Base-by-base conservation (phyloP, 352 stramenopile species). In the Sclerospora graminicola region DNA sequence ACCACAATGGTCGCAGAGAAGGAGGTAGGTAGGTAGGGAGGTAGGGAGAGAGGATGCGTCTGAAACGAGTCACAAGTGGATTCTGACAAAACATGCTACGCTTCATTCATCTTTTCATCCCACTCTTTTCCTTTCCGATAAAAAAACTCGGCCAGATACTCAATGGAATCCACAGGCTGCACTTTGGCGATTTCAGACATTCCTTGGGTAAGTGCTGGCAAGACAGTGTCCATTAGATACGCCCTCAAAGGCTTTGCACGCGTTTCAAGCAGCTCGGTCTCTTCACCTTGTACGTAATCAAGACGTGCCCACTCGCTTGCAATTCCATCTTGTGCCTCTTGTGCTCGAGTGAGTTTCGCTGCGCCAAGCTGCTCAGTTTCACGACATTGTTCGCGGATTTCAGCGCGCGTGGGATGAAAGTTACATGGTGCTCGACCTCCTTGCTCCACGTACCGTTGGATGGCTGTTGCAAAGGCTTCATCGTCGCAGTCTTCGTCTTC, bases 101-200 rank as follows among this genome's bases (percentile, higher is more conserved):
- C 32, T 60, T 76, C 48, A 40, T 66, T 64, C 39, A 37, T 37
- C 21, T 26, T 6, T 6, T 57, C 48, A 9, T 45, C 54, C 15
- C 83, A 51, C 38, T 84, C 69, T 11, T 69, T 65, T 13, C 70
- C 77, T 46, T 89, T 90, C 28, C 72, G 64, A 60, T 93, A 91
- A 20, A 94, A 68, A 39, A 86, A 92, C 45, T 92, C 78, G 15
- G 84, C 82, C 18, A 95, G 60, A 40, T 87, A 93, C 58, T 93
- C 82, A 44, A 94, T 86, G 27, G 84, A 82, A 44, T 95, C 80
- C 14, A 81, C 66, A 0, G 82, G 80, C 58, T 91, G 75, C 28
- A 89, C 74, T 21, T 88, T 85, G 48, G 87, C 77, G n/a, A 90
- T 69, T 56, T 95, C 78, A 14, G 93, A 64, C 69, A 94, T 88